Evolutionary conservation across 2,329 filamentous ascomycete genomes (phyloP).

Genomic region (Coniella vitis): DNA sequence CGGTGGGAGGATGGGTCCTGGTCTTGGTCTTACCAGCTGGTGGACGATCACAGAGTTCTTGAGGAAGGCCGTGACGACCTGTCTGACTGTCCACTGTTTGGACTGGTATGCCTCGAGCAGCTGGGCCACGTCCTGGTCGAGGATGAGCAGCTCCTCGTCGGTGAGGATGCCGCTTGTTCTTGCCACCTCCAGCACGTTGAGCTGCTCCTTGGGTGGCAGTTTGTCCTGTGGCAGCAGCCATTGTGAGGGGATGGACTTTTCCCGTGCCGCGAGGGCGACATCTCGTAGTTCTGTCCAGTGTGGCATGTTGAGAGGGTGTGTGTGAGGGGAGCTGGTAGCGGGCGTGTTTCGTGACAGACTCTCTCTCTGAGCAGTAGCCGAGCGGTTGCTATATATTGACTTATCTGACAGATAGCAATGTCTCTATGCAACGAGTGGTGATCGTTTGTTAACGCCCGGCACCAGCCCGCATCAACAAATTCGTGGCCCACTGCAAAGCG

Average conservation of each 20-base stretch:
- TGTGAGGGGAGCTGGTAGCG: too few species aligned
- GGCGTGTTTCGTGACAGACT: too few species aligned
- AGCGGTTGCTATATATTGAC: too few species aligned
- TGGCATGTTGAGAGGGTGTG: too few species aligned
- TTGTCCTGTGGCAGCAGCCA: slow-evolving; percentile 28
- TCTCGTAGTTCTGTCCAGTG: too few species aligned
- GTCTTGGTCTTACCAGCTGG: slow-evolving; percentile 28
- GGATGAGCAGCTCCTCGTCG: slow-evolving; percentile 30
- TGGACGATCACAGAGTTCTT: slow-evolving; percentile 43
- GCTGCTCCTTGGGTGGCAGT: slow-evolving; percentile 20
- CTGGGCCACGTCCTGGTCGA: slow-evolving; percentile 26
- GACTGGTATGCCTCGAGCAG: slow-evolving; percentile 20
- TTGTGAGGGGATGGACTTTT: slow-evolving; percentile 27
- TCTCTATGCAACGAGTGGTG: too few species aligned
- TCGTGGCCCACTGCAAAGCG: too few species aligned
- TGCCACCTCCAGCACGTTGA: slow-evolving; percentile 21
- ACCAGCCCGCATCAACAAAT: too few species aligned
- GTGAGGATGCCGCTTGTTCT: slow-evolving; percentile 26
- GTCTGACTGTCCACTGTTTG: slow-evolving; percentile 27
- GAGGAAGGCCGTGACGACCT: slow-evolving; percentile 37
- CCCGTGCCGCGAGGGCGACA: slow-evolving; percentile 26
- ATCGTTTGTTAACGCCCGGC: too few species aligned
- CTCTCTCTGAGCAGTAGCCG: too few species aligned
- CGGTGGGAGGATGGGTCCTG: too few species aligned
- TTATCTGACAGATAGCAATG: too few species aligned